Base-by-base conservation (phyloP, 2,329 filamentous ascomycete species). In the Hypoxylon sp. region DNA sequence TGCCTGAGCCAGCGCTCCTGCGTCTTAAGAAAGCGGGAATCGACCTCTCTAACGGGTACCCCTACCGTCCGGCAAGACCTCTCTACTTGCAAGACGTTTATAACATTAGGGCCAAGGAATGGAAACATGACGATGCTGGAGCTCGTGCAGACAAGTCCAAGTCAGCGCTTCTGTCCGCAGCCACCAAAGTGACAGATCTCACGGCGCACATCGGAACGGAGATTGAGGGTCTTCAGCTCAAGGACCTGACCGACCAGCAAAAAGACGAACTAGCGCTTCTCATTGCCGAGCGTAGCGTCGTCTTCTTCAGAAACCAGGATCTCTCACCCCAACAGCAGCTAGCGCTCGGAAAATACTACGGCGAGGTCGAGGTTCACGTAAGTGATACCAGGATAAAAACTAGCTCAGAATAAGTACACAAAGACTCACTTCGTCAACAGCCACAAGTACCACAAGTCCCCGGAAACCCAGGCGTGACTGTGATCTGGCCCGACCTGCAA, bases 371-470 rank as follows among this genome's bases (percentile, higher is more conserved):
- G 72, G 79, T 93, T 11, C 91, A 93, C 74, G 89, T 90, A 79
- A 74, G 85, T 77, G n/a, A n/a, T 19, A 50, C 45, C 19, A 11
- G 0, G 4, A 45, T 13, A 34, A 6, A 17, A 10, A 11, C 7
- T 17, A n/a, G 1, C 9, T 11, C n/a, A 13, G 21, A 43, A 2
- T 23, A 19, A 2, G 13, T 32, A 43, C 23, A 36, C 13, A 38
- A 2, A 51, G 41, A 43, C 61, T 63, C 11, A 69, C 52, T 32
- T 38, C 13, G 3, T 21, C 7, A 52, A 3, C 45, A 91, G 87
- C 90, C 91, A 0, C 90, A 93, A 86, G 89, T 87, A 0, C 86
- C 91, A 0, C 88, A 91, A 48, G 90, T 93, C 0, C 91, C 91
- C 0, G 91, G 90, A 1, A 80, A 91, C 0, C 82, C 83, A 0